Conservation (phyloP, 768 basidiomycete genomes). For the Grammothele lineata region DNA sequence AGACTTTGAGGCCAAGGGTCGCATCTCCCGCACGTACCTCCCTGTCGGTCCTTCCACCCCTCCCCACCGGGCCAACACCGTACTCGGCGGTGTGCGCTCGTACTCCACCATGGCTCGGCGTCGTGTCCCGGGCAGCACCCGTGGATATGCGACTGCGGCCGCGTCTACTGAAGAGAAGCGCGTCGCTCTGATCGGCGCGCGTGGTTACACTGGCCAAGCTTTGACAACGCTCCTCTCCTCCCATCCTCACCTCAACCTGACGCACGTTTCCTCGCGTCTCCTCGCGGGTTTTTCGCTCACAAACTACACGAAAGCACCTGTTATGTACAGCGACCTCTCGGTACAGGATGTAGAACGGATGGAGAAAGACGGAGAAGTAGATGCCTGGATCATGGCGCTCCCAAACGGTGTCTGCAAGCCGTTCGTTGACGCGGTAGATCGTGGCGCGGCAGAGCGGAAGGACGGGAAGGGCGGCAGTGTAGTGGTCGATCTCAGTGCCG, state of each 20-base stretch:
- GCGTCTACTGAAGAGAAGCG: slow-evolving; percentile 70
- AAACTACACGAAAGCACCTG: slow-evolving; percentile 70
- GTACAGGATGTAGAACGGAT: slow-evolving; percentile 76
- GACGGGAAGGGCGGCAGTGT: slow-evolving; percentile 54
- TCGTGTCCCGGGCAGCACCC: slow-evolving; percentile 41
- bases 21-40: slow-evolving; percentile 86
- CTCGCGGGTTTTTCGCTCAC: slow-evolving; percentile 78
- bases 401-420: slow-evolving; percentile 98
- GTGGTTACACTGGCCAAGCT: slow-evolving; percentile 94
- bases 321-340: slow-evolving; percentile 81
- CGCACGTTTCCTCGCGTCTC: slow-evolving; percentile 96
- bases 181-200: slow-evolving; percentile 92
- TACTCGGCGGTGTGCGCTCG: slow-evolving; percentile 41
- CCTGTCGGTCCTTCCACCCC: slow-evolving; percentile 78
- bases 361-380: slow-evolving; percentile 87
- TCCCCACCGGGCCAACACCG: slow-evolving; percentile 39
- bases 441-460: slow-evolving; percentile 55
- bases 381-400: slow-evolving; percentile 98
- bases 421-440: slow-evolving; percentile 92
- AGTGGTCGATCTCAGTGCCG: slow-evolving; percentile 89
- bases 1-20: slow-evolving; percentile 63
- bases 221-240: slow-evolving; percentile 78
- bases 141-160: slow-evolving; percentile 79
- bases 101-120: slow-evolving; percentile 58
- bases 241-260: slow-evolving; percentile 87